Percentiles rank a stretch among this genome's conserved stretches.
phyloP scores from a whole-genome alignment of 768 basidiomycete genomes.

The Pleurotus ostreatus region DNA sequence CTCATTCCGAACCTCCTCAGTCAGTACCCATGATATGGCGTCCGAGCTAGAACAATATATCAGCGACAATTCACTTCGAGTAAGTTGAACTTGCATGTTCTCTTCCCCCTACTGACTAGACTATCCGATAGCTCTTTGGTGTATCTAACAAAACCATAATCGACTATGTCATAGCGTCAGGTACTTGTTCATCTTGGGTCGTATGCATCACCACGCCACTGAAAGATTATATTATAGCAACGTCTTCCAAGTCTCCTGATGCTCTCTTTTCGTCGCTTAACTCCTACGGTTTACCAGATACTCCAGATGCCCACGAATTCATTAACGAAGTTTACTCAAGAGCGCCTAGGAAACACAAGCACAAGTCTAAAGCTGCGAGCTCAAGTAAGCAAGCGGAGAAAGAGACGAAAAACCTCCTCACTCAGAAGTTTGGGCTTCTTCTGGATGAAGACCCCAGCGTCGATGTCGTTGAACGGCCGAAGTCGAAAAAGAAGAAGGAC shows the following conservation, averaged over 20 bases:
- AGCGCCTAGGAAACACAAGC: conserved; percentile 75
- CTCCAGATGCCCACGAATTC: conserved; percentile 77
- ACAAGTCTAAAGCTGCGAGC: conserved; percentile 47
- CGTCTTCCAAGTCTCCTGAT: conserved; percentile 77
- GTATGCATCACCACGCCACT: conserved; percentile 5
- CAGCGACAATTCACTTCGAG: conserved; percentile 72
- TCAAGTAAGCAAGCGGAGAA: conserved; percentile 69
- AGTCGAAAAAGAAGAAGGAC: conserved; percentile 32
- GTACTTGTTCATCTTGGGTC: conserved; percentile 31
- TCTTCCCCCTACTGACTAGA: conserved; percentile 1
- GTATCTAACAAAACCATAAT: conserved; percentile 80
- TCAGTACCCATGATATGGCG: conserved; percentile 38
- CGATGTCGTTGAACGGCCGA: conserved; percentile 24
- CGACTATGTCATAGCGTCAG: conserved; percentile 85
- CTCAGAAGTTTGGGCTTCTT: conserved; percentile 76
- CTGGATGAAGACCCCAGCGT: conserved; percentile 72
- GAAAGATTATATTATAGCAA: conserved; percentile 41
- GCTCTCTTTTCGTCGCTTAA: conserved; percentile 74
- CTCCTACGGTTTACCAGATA: conserved; percentile 76
- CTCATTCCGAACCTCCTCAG: too few relatives aligned
- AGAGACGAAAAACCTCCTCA: conserved; percentile 62
- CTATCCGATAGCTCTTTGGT: conserved; percentile 62
- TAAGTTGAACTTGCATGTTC: conserved; percentile 27
- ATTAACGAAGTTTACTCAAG: conserved; percentile 71
- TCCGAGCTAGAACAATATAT: conserved; percentile 67